Evolutionary conservation across 129 eudicot genomes (phyloP), one percentile per base, ranked within the genome.

Genomic region (Arctium lappa): DNA sequence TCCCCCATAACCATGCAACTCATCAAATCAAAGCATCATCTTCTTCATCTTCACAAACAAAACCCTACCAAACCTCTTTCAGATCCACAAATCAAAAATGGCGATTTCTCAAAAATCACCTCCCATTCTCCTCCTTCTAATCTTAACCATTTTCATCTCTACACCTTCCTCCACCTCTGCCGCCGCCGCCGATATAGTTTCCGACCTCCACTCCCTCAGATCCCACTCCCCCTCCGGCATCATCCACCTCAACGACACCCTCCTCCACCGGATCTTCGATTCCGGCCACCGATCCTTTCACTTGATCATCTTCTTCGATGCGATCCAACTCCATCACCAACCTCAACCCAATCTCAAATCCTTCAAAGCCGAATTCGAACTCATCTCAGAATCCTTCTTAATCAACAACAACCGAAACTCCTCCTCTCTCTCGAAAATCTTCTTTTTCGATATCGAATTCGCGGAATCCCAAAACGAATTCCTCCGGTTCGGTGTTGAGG

Each of bases 221-320:
- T 90, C 98, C 80, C 81, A 79, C 6, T 91, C 91, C 36, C 79
- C 87, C 4, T 53, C 88, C 74, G 94, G 94, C 84, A 33, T 91
- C 18, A 89, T 95, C 91, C 97, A 86, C 86, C 92, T 95, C 78
- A 65, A 78, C 79, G 92, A 90, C 81, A 31, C 70, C 31, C 92
- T 93, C 84, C 82, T 93, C 83, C 78, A 80, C 81, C 97, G 88
- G 73, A 80, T 95, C 86, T 74, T 90, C 81, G 50, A 81, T 8
- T 33, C 79, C 33, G 31, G 81, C 8, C 79, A 91, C 6, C 90
- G 94, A 73, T 86, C 99, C 30, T 93, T 93, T 90, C 84, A 88
- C 76, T 40, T 92, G 78, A 80, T 91, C 82, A 44, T 95, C 90
- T 95, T 93, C 91, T 95, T 95, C 86, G 98, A 95, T 85, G 98